Base-by-base conservation (phyloP, 2,329 filamentous ascomycete genomes). In the Arthrobotrys iridis region DNA sequence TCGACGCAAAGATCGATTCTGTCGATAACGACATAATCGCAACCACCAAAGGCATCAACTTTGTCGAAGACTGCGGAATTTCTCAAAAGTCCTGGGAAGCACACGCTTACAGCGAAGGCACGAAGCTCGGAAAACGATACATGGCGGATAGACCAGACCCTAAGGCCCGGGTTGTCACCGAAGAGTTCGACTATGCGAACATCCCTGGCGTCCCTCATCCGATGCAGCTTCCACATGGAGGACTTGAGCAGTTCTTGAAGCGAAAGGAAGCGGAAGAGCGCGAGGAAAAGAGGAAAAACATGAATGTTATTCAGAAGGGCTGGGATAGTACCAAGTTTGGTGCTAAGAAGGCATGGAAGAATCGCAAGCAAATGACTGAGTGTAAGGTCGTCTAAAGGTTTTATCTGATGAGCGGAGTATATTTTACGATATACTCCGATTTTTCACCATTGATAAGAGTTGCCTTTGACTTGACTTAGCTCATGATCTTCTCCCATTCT, bases 91-190 rank as follows among this genome's bases (percentile, higher is more conserved):
- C 66, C 30, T 75, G 57, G 71, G 37, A 50, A n/a, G 63, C 55
- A 7, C 45, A 65, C 10, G 71, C 71, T 3, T 75, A 75, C 48
- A 28, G 43, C 11, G 71, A 62, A 8, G 71, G 71, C 24, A 13
- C 46, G 30, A 75, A 59, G 15, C 64, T 75, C 15, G 71, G 63
- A 1, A 67, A 59, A 43, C 7, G 6, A 4, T 75, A 75, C 18
- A 50, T 75, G 4, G 57, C 63, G n/a, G 71, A 75, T 15, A 58
- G 71, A 2, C 30, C 33, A 13, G 15, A 35, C 10, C 37, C 57
- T 8, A 33, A 46, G 4, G 26, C 55, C 13, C 18, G 6, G 1
- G 48, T 45, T 22, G 40, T 68, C 10, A 75, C 45, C 8, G 63
- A 67, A 11, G 15, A 75, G 22, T 64, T 68, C 41, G 63, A 75